Evolutionary conservation across 306 rosid species (phyloP), one percentile per base, ranked within the genome.

Genomic region (Cucurbita moschata): DNA sequence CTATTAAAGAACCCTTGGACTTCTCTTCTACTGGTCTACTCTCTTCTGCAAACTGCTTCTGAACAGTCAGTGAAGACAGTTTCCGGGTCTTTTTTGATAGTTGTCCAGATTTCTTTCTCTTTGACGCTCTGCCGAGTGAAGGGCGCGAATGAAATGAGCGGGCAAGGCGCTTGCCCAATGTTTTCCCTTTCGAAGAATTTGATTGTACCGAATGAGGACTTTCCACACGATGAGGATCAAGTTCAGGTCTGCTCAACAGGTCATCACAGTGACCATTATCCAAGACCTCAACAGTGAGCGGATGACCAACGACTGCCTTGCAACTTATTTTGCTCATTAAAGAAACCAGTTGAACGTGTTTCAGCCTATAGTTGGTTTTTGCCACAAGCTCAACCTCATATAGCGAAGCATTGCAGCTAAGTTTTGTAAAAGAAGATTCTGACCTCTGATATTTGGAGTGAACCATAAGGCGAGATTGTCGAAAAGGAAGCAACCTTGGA

Each of bases 281-380:
- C 83, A 91, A 80, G 39, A 70, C 85, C 85, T 91, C 97, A 63
- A 89, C 83, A 4, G 90, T 78, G 65, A 94, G 75, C 72, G 96
- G 99, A 85, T 94, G 97, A 63, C 99, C 99, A 18, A 94, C 86
- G 65, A 94, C 83, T 77, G 99, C 95, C 81, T 91, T 89, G 59
- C 96, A 89, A 52, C 82, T 87, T 86, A 89, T 64, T 81, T 94
- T 89, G 77, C 99, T 94, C 91, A 82, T 91, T 49, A 91, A 90
- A 16, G 97, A 94, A 83, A 94, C 99, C 83, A 94, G 47, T 0
- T 97, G 99, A 42, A 91, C 97, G 74, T 91, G 97, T 54, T 86
- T 92, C 58, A 96, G 92, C 74, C 83, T 78, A 79, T 89, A 88
- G 85, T 85, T 86, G 68, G 92, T 87, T 74, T 91, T 89, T 78